Evolutionary conservation across 352 stramenopile species (phyloP), one percentile per base, ranked within the genome.

Genomic region (Phytophthora chlamydospora): DNA sequence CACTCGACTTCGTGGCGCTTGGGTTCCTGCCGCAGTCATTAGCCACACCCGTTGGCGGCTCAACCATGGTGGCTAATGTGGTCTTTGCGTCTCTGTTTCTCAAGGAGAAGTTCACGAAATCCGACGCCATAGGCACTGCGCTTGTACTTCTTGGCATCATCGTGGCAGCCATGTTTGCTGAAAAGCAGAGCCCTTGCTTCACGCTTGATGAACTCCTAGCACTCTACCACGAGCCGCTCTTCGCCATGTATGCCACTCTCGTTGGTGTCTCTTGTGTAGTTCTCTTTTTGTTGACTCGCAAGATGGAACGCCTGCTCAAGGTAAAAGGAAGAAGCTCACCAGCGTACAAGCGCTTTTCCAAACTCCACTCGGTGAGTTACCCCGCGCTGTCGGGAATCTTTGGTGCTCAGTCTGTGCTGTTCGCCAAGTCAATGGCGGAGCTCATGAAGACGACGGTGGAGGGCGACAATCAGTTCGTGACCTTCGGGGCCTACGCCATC

Each of bases 61-160:
- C 80, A 6, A 95, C 87, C 3, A 92, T 96, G 72, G 82, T 96
- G 5, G 84, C 85, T 6, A 96, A 96, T 56, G 83, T 93, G 2
- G 81, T 77, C 12, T 96, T 96, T 47, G 85, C 80, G n/a, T 88
- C 78, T 8, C 56, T 90, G 7, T 88, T 92, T 16, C 80, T 92
- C 44, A 88, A 90, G 39, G 83, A 92, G 41, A 85, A 78, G 47
- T 90, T 92, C 44, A 85, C 65, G 0, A 73, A 68, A 27, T 71
- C 80, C 45, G 88, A 96, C 44, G 80, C 77, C 0, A 64, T 92
- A 3, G 85, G 85, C 8, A 94, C 88, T 0, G 43, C 63, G 0
- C 66, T 94, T 8, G 85, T 96, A 24, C 62, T 96, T 4, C 34
- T 66, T 0, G 85, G 88, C 2, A 93, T 95, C 48, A 82, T 88